Evolutionary conservation across 257 asterid genomes (phyloP).

Genomic region (Plantago major): DNA sequence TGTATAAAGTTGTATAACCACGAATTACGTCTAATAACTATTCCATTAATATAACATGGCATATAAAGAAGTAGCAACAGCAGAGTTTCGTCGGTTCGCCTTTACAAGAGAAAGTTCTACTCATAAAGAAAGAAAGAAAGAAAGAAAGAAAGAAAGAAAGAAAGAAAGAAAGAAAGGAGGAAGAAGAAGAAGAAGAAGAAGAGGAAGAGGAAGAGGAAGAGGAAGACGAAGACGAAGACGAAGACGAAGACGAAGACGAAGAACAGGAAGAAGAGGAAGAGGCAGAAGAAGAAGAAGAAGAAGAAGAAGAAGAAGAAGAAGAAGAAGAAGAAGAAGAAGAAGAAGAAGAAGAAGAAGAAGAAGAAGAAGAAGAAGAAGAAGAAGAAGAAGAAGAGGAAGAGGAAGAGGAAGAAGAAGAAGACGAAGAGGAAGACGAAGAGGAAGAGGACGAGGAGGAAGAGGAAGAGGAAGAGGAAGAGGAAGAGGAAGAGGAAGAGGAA

Average conservation of each 20-base stretch:
- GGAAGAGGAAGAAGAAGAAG: not conserved
- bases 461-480: not conserved
- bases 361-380: not conserved
- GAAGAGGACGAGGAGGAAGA: not conserved
- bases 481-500: not conserved
- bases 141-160: not conserved
- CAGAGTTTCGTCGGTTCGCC: too few species aligned
- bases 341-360: not conserved
- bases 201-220: not conserved
- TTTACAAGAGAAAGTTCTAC: too few species aligned
- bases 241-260: not conserved
- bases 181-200: not conserved
- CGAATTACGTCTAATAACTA: too few species aligned
- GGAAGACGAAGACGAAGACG: not conserved
- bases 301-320: not conserved
- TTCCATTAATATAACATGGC: too few species aligned
- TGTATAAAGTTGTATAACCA: too few species aligned
- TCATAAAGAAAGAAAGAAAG: too few species aligned
- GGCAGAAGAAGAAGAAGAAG: not conserved
- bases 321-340: not conserved
- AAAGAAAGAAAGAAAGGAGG: not conserved
- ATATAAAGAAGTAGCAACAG: too few species aligned
- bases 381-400: not conserved
- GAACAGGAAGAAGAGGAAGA: not conserved
- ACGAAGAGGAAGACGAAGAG: not conserved